Evolutionary conservation across 768 basidiomycete genomes (phyloP).

Genomic region (Phaeotremella skinneri): DNA sequence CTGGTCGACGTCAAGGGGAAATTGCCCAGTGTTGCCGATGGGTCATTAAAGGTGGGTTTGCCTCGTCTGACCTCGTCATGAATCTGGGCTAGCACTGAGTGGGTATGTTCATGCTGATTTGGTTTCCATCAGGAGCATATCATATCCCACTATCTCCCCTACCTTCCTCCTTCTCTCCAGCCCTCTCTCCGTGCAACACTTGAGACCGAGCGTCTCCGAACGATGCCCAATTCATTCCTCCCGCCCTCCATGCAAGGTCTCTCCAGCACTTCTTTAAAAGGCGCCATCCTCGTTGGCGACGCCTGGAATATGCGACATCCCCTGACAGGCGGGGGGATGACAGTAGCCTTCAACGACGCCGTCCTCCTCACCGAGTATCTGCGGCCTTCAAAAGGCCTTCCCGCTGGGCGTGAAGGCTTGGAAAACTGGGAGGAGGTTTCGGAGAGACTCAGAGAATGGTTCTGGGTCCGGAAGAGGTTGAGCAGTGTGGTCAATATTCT

Average conservation of each 20-base stretch:
- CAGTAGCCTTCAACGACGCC: slow-evolving; percentile 85
- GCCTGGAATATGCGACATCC: slow-evolving; percentile 99
- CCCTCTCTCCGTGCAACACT: slow-evolving; percentile 65
- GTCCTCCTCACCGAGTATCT: slow-evolving; percentile 68
- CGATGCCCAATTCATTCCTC: slow-evolving; percentile 95
- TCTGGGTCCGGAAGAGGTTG: slow-evolving; percentile 80
- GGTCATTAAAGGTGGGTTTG: slow-evolving; percentile 67
- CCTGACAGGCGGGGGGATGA: slow-evolving; percentile 97
- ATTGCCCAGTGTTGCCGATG: slow-evolving; percentile 60
- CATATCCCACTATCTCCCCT: slow-evolving; percentile 68
- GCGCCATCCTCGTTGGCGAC: slow-evolving; percentile 77
- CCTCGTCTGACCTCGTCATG: not conserved
- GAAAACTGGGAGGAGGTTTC: slow-evolving; percentile 53
- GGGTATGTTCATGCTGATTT: slow-evolving; percentile 2
- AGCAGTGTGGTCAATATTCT: slow-evolving; percentile 86
- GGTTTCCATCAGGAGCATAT: slow-evolving; percentile 63
- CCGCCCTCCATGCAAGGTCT: slow-evolving; percentile 68
- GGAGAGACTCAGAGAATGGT: slow-evolving; percentile 66
- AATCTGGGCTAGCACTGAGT: not conserved
- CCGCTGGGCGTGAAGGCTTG: slow-evolving; percentile 43
- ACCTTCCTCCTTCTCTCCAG: slow-evolving; percentile 73
- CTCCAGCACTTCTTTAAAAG: slow-evolving; percentile 53
- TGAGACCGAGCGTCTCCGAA: slow-evolving; percentile 73
- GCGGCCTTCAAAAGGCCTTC: slow-evolving; percentile 49
- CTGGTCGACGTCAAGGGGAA: slow-evolving; percentile 84